A percentile compares a stretch with the other conserved stretches of the same genome.
phyloP scores from a whole-genome alignment of 2,329 filamentous ascomycete species.

The Triangularia setosa region DNA sequence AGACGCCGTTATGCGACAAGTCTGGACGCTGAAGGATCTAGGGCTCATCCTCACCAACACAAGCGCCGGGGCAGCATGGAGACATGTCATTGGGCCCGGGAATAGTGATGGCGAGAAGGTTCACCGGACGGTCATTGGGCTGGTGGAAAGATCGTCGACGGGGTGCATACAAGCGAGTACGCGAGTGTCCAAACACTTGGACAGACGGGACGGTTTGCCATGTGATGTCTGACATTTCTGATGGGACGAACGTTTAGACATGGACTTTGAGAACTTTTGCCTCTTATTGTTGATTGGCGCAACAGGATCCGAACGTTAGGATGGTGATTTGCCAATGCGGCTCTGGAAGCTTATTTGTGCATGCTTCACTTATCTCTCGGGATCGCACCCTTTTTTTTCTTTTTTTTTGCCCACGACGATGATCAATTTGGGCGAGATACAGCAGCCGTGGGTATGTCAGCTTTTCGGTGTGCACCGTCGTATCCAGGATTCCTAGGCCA shows the following conservation, averaged over 20 bases:
- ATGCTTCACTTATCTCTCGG: not conserved
- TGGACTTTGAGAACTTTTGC: not conserved
- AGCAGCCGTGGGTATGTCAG: not conserved
- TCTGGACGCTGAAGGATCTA: not conserved
- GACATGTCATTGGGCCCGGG: not conserved
- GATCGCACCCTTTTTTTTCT: not conserved
- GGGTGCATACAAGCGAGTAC: not conserved
- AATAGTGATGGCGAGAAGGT: not conserved
- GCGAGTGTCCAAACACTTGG: not conserved
- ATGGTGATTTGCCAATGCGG: not conserved
- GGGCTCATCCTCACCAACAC: not conserved
- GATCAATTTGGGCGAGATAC: not conserved
- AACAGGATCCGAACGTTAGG: not conserved
- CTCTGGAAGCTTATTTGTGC: not conserved
- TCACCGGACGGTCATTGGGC: not conserved
- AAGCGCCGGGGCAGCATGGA: not conserved
- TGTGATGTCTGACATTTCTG: not conserved
- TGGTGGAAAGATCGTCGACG: not conserved
- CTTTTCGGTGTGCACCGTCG: not conserved
- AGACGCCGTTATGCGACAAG: conserved; percentile 9
- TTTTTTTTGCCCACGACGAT: not conserved
- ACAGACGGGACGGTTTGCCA: not conserved
- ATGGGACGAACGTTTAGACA: not conserved
- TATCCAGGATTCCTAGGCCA: not conserved
- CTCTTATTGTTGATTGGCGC: not conserved